A percentile compares a stretch with the other conserved stretches of the same genome.
Conservation (phyloP, 1,139 yeast genomes). For the Zygosaccharomyces sapae region DNA sequence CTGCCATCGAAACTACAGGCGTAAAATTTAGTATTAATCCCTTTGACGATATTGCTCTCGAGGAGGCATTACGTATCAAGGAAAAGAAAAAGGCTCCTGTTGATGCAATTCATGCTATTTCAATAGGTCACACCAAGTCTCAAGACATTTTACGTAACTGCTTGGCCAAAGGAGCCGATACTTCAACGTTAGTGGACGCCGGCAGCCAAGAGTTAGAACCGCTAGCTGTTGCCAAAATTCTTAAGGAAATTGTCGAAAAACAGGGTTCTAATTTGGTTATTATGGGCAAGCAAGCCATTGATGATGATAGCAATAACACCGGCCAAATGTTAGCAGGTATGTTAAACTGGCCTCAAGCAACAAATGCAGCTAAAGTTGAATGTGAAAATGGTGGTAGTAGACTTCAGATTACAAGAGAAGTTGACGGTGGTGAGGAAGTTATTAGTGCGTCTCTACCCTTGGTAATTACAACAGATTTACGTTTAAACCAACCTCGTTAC, state of each 20-base stretch:
- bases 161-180: conserved; percentile 90
- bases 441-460: conserved; percentile 75
- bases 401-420: conserved; percentile 81
- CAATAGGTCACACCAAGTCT: conserved; percentile 83
- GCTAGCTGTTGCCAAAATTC: conserved; percentile 81
- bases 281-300: conserved; percentile 94
- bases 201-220: conserved; percentile 77
- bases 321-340: conserved; percentile 96
- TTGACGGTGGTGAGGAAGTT: conserved; percentile 92
- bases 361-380: conserved; percentile 87
- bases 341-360: conserved; percentile 96
- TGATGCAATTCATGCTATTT: conserved; percentile 83
- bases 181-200: conserved; percentile 75
- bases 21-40: conserved; percentile 94
- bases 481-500: conserved; percentile 91
- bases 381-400: conserved; percentile 44
- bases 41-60: conserved; percentile 93
- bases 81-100: conserved; percentile 68
- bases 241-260: conserved; percentile 67
- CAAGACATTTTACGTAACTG: conserved; percentile 88
- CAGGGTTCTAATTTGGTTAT: conserved; percentile 73
- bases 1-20: conserved; percentile 86
- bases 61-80: conserved; percentile 80
- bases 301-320: conserved; percentile 92
- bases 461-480: conserved; percentile 85